Evolutionary conservation across 164 flowering plant genomes (phyloP), one percentile per base, ranked within the genome.

Genomic region (Kingdonia uniflora): DNA sequence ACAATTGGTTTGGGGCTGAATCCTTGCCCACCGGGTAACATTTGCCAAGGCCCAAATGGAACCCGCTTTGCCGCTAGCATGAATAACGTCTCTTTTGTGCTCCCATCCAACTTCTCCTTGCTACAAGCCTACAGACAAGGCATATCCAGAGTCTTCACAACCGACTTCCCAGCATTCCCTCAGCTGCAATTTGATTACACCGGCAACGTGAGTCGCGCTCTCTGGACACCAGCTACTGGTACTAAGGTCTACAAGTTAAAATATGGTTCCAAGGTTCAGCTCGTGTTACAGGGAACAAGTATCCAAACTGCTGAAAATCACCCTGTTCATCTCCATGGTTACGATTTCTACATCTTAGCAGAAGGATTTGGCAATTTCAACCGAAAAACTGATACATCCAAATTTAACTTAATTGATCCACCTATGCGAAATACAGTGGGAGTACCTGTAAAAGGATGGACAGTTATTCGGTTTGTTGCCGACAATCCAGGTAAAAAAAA

Each of bases 401-500:
- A 63, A 16, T 85, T 88, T 68, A 88, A 85, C 75, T 84, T 80
- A 11, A 22, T 76, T 42, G 89, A 88, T 62, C 95, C 95, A 14
- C 97, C 95, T 2, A 6, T 37, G 39, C 67, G 95, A 58, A 88
- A 88, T 39, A 85, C 97, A 11, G 73, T 88, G 20, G 87, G 79
- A 42, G 80, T 81, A 5, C 80, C 82, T 17, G 75, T 79, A 1
- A 82, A 81, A n/a, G 95, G 97, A 46, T 85, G 96, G 96, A 76
- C 78, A 2, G 96, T 76, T 51, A 81, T 81, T 21, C 74, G 81
- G 10, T 88, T 83, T 49, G 68, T 68, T 17, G 97, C 97, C 15
- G 87, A 88, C 60, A 88, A 85, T 65, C 97, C 97, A 69, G 96
- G 91, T 85, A 68, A n/a, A n/a, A n/a, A n/a, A n/a, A n/a, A n/a